Conservation (phyloP, 768 basidiomycete species). For the Termitomyces sp. region DNA sequence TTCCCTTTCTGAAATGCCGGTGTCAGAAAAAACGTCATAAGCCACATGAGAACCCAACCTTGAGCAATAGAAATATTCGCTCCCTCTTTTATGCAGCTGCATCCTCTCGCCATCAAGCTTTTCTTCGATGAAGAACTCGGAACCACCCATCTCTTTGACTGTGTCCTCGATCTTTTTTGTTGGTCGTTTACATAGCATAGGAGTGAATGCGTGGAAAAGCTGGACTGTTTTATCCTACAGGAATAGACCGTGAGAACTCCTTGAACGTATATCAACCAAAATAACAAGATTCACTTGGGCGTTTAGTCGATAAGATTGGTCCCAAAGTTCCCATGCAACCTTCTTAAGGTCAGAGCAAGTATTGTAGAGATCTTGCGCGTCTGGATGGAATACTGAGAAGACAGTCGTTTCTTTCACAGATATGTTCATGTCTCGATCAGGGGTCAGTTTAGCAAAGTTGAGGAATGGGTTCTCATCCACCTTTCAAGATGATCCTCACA, state of each 20-base stretch:
- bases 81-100: constrained; percentile 90
- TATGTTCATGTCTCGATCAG: constrained; percentile 74
- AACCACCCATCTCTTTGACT: constrained; percentile 77
- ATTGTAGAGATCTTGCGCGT: constrained; percentile 92
- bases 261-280: background rate
- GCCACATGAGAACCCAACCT: constrained; percentile 38
- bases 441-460: background rate
- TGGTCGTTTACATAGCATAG: constrained; percentile 93
- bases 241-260: background rate
- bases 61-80: constrained; percentile 91
- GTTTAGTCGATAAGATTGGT: constrained; percentile 64
- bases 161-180: constrained; percentile 78
- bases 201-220: constrained; percentile 83
- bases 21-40: background rate
- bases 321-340: constrained; percentile 85
- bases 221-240: constrained; percentile 78
- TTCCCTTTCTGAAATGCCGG: constrained; percentile 63
- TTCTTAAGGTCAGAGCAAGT: constrained; percentile 96
- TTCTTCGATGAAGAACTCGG: constrained; percentile 89
- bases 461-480: constrained; percentile 31
- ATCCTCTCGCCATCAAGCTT: constrained; percentile 97
- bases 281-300: constrained; percentile 39
- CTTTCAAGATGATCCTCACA: constrained; percentile 93
- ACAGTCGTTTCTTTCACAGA: constrained; percentile 94
- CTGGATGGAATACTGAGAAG: constrained; percentile 87